Conservation (phyloP, 352 stramenopile genomes). For the Globisporangium parvum region DNA sequence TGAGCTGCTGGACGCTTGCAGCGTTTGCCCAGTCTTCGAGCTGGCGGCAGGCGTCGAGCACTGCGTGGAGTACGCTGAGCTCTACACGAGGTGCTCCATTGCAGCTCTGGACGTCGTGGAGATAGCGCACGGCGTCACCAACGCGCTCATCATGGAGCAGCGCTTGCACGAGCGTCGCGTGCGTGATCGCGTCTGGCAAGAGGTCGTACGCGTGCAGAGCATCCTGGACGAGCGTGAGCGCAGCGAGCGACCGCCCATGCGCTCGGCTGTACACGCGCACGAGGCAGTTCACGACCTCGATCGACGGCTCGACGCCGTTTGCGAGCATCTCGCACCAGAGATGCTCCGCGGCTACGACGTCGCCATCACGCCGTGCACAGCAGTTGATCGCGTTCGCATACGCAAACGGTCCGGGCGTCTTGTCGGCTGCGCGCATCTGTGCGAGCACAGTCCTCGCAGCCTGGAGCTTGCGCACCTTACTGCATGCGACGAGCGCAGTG, state of each 20-base stretch:
- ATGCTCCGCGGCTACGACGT: conserved; percentile 25
- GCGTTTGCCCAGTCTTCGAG: conserved; percentile 30
- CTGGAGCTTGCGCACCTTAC: conserved; percentile 31
- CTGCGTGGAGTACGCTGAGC: conserved; percentile 20
- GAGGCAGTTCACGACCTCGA: conserved; percentile 52
- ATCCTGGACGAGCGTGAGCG: conserved; percentile 20
- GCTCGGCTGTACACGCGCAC: conserved; percentile 47
- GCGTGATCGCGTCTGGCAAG: conserved; percentile 33
- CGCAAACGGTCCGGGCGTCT: conserved; percentile 28
- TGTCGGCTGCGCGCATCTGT: conserved; percentile 31
- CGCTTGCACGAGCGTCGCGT: conserved; percentile 33
- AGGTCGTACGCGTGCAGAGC: conserved; percentile 31
- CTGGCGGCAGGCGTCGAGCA: conserved; percentile 50
- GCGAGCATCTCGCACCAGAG: conserved; percentile 43
- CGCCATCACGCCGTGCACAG: conserved; percentile 33
- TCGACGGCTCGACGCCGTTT: conserved; percentile 28
- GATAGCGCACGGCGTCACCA: conserved; percentile 20
- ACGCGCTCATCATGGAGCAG: conserved; percentile 32
- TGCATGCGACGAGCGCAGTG: conserved; percentile 64
- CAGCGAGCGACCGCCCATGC: conserved; percentile 26
- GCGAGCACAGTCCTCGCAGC: conserved; percentile 30
- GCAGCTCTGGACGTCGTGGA: conserved; percentile 10
- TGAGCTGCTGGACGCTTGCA: conserved; percentile 6
- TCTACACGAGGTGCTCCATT: background rate
- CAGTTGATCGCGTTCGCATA: conserved; percentile 67